Evolutionary conservation across 139 green algal species (phyloP).

Genomic region (Astrephomene gubernaculifera): DNA sequence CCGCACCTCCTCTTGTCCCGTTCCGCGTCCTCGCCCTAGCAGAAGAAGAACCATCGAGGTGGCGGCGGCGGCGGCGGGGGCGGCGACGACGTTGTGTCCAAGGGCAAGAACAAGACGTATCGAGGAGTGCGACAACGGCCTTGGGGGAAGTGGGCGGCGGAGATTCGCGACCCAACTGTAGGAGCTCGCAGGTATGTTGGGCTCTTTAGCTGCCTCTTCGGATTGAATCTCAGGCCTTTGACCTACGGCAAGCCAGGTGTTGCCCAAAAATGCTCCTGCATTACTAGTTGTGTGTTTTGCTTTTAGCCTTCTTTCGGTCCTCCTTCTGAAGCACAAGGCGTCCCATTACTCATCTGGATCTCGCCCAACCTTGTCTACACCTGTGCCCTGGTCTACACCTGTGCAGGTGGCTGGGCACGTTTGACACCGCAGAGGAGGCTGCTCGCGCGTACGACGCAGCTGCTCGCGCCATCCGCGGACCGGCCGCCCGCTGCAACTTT

Average conservation of each 20-base stretch:
- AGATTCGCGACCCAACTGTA: constrained; percentile 96
- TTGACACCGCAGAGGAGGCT: constrained; percentile 95
- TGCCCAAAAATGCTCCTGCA: no score
- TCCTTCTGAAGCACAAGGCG: no score
- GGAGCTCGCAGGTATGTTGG: constrained; percentile 83
- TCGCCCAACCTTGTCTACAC: no score
- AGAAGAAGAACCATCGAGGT: constrained; percentile 12
- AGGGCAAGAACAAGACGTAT: constrained; percentile 90
- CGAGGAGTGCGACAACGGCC: constrained; percentile 95
- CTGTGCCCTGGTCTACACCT: no score
- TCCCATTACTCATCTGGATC: no score
- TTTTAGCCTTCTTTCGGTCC: no score
- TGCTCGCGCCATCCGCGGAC: constrained; percentile 88
- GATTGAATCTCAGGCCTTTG: no score
- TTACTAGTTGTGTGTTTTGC: no score
- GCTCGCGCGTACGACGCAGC: constrained; percentile 95
- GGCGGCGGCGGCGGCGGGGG: not conserved
- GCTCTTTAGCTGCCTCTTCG: no score
- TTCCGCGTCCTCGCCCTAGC: not conserved
- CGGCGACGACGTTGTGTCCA: constrained; percentile 70
- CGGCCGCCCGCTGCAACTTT: constrained; percentile 93
- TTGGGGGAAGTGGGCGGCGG: constrained; percentile 98
- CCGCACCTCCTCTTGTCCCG: not conserved
- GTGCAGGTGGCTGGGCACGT: constrained; percentile 94
- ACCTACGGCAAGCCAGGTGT: no score